Evolutionary conservation across 2,329 filamentous ascomycete genomes (phyloP), one percentile per base, ranked within the genome.

Genomic region (Zasmidium angulare): DNA sequence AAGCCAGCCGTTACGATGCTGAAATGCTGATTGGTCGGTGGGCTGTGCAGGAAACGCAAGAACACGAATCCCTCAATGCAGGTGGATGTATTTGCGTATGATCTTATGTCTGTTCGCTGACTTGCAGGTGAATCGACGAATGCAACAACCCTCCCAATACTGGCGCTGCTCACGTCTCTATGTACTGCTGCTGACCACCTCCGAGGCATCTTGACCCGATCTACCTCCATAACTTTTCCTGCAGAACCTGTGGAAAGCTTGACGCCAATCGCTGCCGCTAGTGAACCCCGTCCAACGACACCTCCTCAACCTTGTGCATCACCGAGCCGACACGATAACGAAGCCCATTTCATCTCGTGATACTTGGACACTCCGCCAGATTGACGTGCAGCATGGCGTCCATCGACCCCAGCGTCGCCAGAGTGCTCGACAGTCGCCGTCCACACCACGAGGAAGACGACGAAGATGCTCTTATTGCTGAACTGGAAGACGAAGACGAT

Each of bases 381-480:
- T n/a, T 7, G 12, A 22, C 29, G 19, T 21, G 21, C 54, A 56
- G 46, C 17, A 64, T 64, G 62, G 55, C 64, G 24, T 12, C 54
- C 29, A 55, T 84, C 55, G 82, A 84, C 68, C 68, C 78, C 48
- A 78, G 78, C 61, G 82, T 84, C 31, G 81, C 82, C 48, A 73
- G 73, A 24, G 68, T 84, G 21, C 75, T 84, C 26, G 82, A 82
- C 69, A 69, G 70, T 49, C 66, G 64, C 24, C 71, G 70, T 26
- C 68, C 77, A 59, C 71, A 72, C 36, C 72, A 76, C 61, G 80
- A 82, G 63, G 79, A 78, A 3, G 83, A 84, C 62, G 81, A 85
- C 69, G 82, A 85, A 69, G 85, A 86, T 67, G 83, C 82, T 49
- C 78, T 88, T 56, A 83, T 87, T 64, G 82, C 82, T 36, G 78